Percentiles rank a stretch among this genome's conserved stretches.
These are phyloP conservation scores for Ophiostoma sp. DNA, from an alignment of 2,329 filamentous ascomycete genomes.

Conservation along the genomic window DNA sequence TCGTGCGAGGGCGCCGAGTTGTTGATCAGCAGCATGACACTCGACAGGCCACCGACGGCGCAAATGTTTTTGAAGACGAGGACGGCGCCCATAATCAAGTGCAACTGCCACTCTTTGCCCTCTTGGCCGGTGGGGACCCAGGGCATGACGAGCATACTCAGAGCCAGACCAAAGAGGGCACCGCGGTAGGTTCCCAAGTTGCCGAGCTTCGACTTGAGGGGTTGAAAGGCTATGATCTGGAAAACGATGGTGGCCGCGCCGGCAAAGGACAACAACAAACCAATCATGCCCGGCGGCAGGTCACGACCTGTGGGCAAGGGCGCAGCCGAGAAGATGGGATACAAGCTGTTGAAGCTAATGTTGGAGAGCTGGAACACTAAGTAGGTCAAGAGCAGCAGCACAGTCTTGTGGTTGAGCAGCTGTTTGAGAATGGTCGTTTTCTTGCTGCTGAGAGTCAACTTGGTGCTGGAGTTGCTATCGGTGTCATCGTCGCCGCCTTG, in stretches of 20 bases:
- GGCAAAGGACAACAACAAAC: slow-evolving; percentile 79
- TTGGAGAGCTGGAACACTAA: slow-evolving; percentile 93
- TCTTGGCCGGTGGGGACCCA: slow-evolving; percentile 70
- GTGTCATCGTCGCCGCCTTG: slow-evolving; percentile 42
- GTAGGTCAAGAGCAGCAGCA: slow-evolving; percentile 80
- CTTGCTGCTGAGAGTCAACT: neutral
- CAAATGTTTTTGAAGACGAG: slow-evolving; percentile 88
- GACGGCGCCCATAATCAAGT: slow-evolving; percentile 75
- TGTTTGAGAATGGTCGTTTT: slow-evolving; percentile 50
- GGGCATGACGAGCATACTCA: slow-evolving; percentile 85
- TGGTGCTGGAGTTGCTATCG: slow-evolving; percentile 34
- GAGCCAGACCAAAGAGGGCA: slow-evolving; percentile 74
- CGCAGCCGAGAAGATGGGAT: slow-evolving; percentile 86
- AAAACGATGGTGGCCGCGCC: slow-evolving; percentile 85
- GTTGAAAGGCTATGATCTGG: slow-evolving; percentile 82
- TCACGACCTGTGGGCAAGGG: slow-evolving; percentile 72
- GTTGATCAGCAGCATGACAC: slow-evolving; percentile 85
- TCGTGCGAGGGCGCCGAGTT: slow-evolving; percentile 87
- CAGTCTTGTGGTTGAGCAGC: slow-evolving; percentile 75
- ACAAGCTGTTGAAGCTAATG: slow-evolving; percentile 92
- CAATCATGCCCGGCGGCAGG: slow-evolving; percentile 77
- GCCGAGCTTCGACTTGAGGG: slow-evolving; percentile 73
- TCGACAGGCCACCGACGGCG: slow-evolving; percentile 84
- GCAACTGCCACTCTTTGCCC: slow-evolving; percentile 69
- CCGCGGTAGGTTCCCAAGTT: slow-evolving; percentile 83